A percentile compares a stretch with the other conserved stretches of the same genome.
Evolutionary conservation across 2,329 filamentous ascomycete genomes (phyloP).

Genomic region (Colletotrichum orbiculare): DNA sequence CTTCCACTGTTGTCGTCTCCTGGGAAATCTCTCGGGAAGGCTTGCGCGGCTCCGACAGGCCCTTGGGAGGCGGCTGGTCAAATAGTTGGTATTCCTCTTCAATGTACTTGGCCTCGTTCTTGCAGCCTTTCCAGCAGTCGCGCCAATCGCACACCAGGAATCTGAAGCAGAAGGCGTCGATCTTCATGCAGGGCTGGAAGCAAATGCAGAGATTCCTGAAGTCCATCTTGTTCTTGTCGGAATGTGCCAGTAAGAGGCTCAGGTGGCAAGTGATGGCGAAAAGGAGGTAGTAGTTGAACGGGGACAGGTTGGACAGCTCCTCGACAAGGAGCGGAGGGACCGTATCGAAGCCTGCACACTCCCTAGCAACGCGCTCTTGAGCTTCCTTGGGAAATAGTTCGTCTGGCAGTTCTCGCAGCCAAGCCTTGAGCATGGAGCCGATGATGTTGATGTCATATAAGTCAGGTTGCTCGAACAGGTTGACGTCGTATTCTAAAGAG

Average conservation of each 20-base stretch:
- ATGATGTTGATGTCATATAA: slow-evolving; percentile 97
- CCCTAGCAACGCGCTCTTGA: slow-evolving; percentile 82
- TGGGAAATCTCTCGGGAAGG: slow-evolving; percentile 33
- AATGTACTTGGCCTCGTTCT: slow-evolving; percentile 84
- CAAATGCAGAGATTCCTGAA: slow-evolving; percentile 96
- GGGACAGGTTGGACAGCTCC: slow-evolving; percentile 91
- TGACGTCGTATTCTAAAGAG: slow-evolving; percentile 80
- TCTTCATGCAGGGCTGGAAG: slow-evolving; percentile 97
- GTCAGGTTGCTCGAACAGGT: slow-evolving; percentile 87
- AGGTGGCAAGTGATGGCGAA: slow-evolving; percentile 98
- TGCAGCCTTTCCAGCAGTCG: slow-evolving; percentile 96
- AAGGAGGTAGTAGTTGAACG: slow-evolving; percentile 96
- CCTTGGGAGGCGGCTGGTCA: slow-evolving; percentile 65
- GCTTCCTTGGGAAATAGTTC: slow-evolving; percentile 89
- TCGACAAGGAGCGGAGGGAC: slow-evolving; percentile 90
- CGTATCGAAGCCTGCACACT: slow-evolving; percentile 81
- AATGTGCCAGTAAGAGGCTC: slow-evolving; percentile 88
- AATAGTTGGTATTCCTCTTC: slow-evolving; percentile 74
- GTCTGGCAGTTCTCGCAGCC: slow-evolving; percentile 93
- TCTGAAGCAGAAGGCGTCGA: slow-evolving; percentile 94
- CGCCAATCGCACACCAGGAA: slow-evolving; percentile 96
- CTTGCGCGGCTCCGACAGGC: slow-evolving; percentile 52
- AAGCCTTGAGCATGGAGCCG: slow-evolving; percentile 94
- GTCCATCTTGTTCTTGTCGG: slow-evolving; percentile 98
- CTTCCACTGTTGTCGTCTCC: slow-evolving; percentile 39